Evolutionary conservation across 257 asterid genomes (phyloP).

Genomic region (Ligustrum vulgare): DNA sequence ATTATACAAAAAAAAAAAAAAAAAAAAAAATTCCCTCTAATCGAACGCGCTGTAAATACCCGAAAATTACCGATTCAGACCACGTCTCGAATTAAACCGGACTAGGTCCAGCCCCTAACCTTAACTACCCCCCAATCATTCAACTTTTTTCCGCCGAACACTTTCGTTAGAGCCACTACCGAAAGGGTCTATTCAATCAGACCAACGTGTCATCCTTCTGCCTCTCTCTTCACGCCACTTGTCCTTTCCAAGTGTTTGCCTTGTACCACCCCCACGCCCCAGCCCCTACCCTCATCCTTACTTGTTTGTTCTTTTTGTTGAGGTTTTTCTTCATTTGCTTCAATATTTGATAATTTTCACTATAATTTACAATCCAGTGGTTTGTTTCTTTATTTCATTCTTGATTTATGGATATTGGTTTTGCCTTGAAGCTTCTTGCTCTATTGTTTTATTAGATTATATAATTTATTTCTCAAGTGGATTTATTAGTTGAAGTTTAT

Average conservation of each 20-base stretch:
- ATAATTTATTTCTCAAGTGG: neutral
- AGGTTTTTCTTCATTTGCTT: slow-evolving; percentile 6
- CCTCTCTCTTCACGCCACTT: slow-evolving; percentile 52
- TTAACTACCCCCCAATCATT: neutral
- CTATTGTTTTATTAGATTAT: neutral
- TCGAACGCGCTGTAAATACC: no score
- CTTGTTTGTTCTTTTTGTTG: slow-evolving; percentile 23
- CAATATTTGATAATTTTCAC: neutral
- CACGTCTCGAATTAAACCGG: no score
- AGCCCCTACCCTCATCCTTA: neutral
- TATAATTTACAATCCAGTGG: neutral
- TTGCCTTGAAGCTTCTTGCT: slow-evolving; percentile 9
- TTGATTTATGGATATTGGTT: slow-evolving; percentile 7
- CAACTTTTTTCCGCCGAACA: slow-evolving; percentile 11
- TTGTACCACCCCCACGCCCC: slow-evolving; percentile 10
- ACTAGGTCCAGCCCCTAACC: no score
- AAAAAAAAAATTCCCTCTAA: no score
- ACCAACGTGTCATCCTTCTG: slow-evolving; percentile 64
- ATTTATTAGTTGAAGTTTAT: neutral
- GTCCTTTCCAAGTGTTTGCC: slow-evolving; percentile 41
- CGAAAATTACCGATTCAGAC: no score
- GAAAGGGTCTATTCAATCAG: slow-evolving; percentile 46
- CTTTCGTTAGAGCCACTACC: slow-evolving; percentile 38
- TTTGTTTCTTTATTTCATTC: neutral
- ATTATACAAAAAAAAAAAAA: no score